These are phyloP conservation scores for Eutrema yunnanense DNA, from an alignment of 345 rosid genomes.

Conservation along the genomic window DNA sequence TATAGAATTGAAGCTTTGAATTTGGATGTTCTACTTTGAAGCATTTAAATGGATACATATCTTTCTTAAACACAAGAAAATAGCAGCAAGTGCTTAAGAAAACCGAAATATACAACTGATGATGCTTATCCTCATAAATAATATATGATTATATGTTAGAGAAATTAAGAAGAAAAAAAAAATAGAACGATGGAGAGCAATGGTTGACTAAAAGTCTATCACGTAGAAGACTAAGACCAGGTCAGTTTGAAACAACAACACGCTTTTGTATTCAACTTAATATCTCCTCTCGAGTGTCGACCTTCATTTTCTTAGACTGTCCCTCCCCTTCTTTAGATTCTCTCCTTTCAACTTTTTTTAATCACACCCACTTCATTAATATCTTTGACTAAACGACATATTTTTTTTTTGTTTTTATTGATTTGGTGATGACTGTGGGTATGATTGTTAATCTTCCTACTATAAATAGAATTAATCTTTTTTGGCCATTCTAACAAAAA, in stretches of 20 bases:
- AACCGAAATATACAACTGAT: no score
- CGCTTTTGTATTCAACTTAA: conserved; percentile 24
- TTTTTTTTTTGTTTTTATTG: not conserved
- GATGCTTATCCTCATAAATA: not conserved
- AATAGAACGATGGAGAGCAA: not conserved
- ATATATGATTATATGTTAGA: not conserved
- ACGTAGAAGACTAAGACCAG: conserved; percentile 24
- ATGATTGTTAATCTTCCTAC: conserved; percentile 13
- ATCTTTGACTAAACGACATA: conserved; percentile 8
- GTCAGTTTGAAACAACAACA: conserved; percentile 29
- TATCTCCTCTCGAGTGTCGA: not conserved
- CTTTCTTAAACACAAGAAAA: no score
- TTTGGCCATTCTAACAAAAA: not conserved
- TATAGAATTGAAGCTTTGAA: no score
- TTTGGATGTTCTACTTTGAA: no score
- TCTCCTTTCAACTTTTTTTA: not conserved
- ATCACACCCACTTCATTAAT: conserved; percentile 9
- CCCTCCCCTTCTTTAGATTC: conserved; percentile 18
- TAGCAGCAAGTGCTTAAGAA: no score
- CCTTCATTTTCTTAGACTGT: not conserved
- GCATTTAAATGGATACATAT: no score
- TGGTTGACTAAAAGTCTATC: conserved; percentile 15
- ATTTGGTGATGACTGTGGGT: not conserved
- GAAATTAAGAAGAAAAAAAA: not conserved
- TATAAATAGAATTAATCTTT: not conserved